phyloP scores from a whole-genome alignment of 345 rosid species.

The Melastoma malabathricum region DNA sequence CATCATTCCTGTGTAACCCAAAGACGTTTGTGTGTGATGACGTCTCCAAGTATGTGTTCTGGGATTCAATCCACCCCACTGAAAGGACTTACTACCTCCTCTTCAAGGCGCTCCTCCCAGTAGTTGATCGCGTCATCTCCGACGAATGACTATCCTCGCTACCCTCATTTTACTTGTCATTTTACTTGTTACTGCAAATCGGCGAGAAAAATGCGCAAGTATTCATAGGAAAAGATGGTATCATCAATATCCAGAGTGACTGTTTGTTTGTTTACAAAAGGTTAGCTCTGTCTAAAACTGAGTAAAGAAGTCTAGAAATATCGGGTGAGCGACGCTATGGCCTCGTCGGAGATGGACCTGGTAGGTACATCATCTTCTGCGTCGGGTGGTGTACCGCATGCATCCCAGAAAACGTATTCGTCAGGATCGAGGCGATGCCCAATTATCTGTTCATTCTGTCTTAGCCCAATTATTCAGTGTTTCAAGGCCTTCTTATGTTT shows the following conservation, averaged over 20 bases:
- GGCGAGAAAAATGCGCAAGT: too few relatives aligned
- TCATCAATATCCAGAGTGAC: too few relatives aligned
- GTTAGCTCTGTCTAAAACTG: too few relatives aligned
- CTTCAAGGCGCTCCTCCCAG: slow-evolving; percentile 19
- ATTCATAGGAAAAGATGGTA: too few relatives aligned
- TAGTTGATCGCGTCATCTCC: slow-evolving; percentile 17
- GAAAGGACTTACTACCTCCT: slow-evolving; percentile 32
- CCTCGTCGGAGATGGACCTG: slow-evolving; percentile 37
- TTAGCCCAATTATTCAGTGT: too few relatives aligned
- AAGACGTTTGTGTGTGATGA: slow-evolving; percentile 44
- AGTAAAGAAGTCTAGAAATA: background rate
- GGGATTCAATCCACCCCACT: slow-evolving; percentile 82
- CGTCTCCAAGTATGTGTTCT: slow-evolving; percentile 60
- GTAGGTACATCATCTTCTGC: slow-evolving; percentile 61
- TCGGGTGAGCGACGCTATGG: slow-evolving; percentile 22
- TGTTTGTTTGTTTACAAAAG: too few relatives aligned
- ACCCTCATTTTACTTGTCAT: background rate
- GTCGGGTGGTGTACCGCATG: slow-evolving; percentile 89
- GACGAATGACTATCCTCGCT: slow-evolving; percentile 1
- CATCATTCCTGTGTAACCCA: slow-evolving; percentile 46
- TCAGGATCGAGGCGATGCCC: slow-evolving; percentile 48
- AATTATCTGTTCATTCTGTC: too few relatives aligned
- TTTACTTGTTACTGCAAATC: background rate
- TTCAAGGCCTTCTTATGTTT: too few relatives aligned
- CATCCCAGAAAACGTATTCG: slow-evolving; percentile 68